Evolutionary conservation across 2,329 filamentous ascomycete genomes (phyloP), one percentile per base, ranked within the genome.

Genomic region (Peltaster fructicola): DNA sequence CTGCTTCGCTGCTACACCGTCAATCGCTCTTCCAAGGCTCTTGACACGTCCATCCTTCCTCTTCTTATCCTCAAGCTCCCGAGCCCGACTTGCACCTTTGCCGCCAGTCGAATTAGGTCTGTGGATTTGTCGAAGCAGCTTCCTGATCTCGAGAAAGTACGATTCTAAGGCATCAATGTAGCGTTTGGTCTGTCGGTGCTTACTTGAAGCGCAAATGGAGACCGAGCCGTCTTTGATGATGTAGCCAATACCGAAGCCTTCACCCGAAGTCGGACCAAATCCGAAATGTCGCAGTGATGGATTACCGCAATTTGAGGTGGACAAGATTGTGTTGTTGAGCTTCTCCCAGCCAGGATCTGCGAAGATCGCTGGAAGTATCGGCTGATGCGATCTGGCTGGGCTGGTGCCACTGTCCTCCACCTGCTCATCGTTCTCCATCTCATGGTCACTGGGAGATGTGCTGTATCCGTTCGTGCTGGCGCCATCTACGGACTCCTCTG

Each of bases 251-350:
- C 88, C 88, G 45, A 95, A 95, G 0, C 88, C 88, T 37, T 93
- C 82, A 2, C 73, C 85, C 1, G 79, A 85, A 0, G 85, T 91
- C 2, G 88, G 88, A 0, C 88, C 88, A 47, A 98, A 98, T 3
- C 88, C 88, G 42, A 98, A 98, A 41, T 95, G 85, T 2, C 88
- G 73, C 10, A 98, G 69, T 0, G 76, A 81, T 0, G 88, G 88
- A 52, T 95, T 98, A 30, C 88, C 88, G 52, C 88, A 98, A 59
- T 98, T 98, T n/a, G 84, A 93, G 0, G 88, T 95, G 5, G 80
- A 91, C 18, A 98, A 60, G 35, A 95, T 80, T 6, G 85, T 95
- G 34, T 68, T 90, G 58, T 95, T 95, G 36, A 93, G 68, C 47
- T 78, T 84, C 51, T 95, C 85, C 82, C 84, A 98, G 23, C 85